Evolutionary conservation across 2,329 filamentous ascomycete genomes (phyloP).

Genomic region (Arthrobotrys conoides): DNA sequence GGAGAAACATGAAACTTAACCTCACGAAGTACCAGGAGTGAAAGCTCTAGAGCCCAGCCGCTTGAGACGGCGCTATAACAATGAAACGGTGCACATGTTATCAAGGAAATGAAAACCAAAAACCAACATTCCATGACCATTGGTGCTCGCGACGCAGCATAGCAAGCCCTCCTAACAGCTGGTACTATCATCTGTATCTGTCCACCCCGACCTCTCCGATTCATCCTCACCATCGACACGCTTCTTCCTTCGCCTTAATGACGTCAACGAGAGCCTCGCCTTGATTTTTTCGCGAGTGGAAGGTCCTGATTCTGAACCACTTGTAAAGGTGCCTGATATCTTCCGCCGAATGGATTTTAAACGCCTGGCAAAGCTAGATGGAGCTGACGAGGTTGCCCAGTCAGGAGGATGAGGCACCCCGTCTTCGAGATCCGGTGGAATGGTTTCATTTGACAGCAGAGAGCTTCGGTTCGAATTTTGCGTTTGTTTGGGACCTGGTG

Average conservation of each 20-base stretch:
- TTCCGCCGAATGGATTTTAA: constrained; percentile 2
- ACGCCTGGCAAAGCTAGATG: background rate
- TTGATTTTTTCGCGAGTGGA: background rate
- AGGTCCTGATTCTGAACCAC: background rate
- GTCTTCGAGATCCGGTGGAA: background rate
- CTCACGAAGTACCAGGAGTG: background rate
- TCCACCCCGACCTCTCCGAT: background rate
- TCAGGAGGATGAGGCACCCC: background rate
- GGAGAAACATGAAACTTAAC: constrained; percentile 1
- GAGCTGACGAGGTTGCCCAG: no score
- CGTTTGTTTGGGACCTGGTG: constrained; percentile 10
- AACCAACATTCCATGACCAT: constrained; percentile 9
- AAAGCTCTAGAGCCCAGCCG: background rate
- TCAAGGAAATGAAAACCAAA: background rate
- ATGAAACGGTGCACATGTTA: background rate
- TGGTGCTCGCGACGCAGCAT: background rate
- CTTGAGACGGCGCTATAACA: background rate
- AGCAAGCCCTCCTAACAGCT: background rate
- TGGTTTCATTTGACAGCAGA: background rate
- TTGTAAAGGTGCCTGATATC: constrained; percentile 2
- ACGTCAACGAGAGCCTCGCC: constrained; percentile 5
- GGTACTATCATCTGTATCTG: background rate
- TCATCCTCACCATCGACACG: background rate
- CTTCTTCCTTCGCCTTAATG: constrained; percentile 6
- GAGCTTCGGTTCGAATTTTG: background rate